Conservation (phyloP, 192 early-diverging fungal species). For the Backusella tuberculispora region DNA sequence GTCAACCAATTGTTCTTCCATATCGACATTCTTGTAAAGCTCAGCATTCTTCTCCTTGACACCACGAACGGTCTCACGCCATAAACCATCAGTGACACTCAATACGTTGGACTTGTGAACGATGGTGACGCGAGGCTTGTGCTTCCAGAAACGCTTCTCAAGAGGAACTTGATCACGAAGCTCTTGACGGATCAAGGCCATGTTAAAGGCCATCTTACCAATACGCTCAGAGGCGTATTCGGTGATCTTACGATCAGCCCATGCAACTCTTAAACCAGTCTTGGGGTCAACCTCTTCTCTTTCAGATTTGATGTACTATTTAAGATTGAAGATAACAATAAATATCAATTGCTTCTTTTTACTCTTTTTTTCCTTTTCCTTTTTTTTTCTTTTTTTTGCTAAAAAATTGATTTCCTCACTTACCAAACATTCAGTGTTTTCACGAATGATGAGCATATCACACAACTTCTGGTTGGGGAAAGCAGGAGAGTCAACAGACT, state of each 20-base stretch:
- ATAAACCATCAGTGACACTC: slow-evolving; percentile 93
- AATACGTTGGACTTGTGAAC: slow-evolving; percentile 99
- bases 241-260: slow-evolving; percentile 89
- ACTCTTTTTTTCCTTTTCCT: too few relatives aligned
- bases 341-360: neutral
- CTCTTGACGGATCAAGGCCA: slow-evolving; percentile 81
- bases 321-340: neutral
- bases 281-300: slow-evolving; percentile 64
- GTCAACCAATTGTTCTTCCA: slow-evolving; percentile 98
- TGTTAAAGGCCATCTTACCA: slow-evolving; percentile 90
- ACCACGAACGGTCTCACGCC: slow-evolving; percentile 86
- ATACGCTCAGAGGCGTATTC: slow-evolving; percentile 87
- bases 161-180: slow-evolving; percentile 61
- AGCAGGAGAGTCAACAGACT: slow-evolving; percentile 62
- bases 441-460: slow-evolving; percentile 97
- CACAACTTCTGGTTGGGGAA: slow-evolving; percentile 65
- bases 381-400: neutral
- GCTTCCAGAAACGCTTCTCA: slow-evolving; percentile 67
- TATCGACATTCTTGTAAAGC: slow-evolving; percentile 63
- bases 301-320: slow-evolving; percentile 84
- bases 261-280: slow-evolving; percentile 71
- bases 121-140: slow-evolving; percentile 75
- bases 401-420: slow-evolving; percentile 13
- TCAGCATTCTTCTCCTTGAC: slow-evolving; percentile 69
- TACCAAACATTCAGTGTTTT: slow-evolving; percentile 98